Conservation (phyloP, 2,329 filamentous ascomycete species). For the Tolypocladium capitatum region DNA sequence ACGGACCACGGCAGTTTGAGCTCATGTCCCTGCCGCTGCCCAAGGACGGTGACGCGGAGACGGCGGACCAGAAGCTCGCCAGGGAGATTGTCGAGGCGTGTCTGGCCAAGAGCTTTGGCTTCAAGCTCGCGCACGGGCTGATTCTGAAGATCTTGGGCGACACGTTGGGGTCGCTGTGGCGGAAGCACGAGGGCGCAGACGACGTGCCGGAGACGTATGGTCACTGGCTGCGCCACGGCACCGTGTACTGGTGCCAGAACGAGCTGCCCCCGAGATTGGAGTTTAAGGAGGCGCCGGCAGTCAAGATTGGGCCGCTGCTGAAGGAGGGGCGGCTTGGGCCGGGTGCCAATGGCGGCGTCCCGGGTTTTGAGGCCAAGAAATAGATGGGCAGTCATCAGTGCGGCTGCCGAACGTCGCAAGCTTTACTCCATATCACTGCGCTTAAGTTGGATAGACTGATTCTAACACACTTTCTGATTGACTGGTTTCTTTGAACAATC, state of each 20-base stretch:
- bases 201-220: conserved; percentile 37
- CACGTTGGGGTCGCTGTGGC: conserved; percentile 41
- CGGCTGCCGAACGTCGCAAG: too few relatives aligned
- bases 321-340: too few relatives aligned
- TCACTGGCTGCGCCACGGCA: conserved; percentile 38
- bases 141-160: conserved; percentile 34
- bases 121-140: conserved; percentile 42
- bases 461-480: too few relatives aligned
- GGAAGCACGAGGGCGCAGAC: conserved; percentile 34
- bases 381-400: too few relatives aligned
- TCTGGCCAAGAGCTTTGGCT: conserved; percentile 35
- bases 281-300: conserved; percentile 18
- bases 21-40: conserved; percentile 27
- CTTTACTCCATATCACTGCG: too few relatives aligned
- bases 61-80: conserved; percentile 30
- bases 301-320: too few relatives aligned
- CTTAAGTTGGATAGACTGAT: too few relatives aligned
- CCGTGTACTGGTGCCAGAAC: conserved; percentile 31
- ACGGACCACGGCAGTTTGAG: conserved; percentile 33
- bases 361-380: too few relatives aligned
- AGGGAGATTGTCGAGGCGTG: conserved; percentile 37
- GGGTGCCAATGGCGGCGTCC: too few relatives aligned
- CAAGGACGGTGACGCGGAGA: conserved; percentile 19
- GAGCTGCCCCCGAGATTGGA: conserved; percentile 20
- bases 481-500: too few relatives aligned